Conservation (phyloP, 805 yeast species). For the Yarrowia divulgata region DNA sequence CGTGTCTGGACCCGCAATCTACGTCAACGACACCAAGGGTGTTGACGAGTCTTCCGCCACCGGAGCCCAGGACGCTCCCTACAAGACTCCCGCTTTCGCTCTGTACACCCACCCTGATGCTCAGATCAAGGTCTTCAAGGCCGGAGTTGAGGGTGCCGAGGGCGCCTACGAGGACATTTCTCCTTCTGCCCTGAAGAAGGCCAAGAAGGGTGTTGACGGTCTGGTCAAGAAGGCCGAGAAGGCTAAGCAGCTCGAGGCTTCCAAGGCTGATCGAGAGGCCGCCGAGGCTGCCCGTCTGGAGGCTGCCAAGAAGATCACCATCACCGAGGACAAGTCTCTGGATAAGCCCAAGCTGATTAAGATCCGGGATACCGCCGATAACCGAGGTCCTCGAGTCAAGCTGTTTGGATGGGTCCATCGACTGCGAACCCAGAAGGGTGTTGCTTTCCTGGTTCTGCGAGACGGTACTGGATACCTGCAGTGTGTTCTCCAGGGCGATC, state of each 20-base stretch:
- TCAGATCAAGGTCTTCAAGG: conserved; percentile 52
- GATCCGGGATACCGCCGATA: conserved; percentile 61
- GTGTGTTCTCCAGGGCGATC: conserved; percentile 85
- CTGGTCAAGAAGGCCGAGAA: conserved; percentile 81
- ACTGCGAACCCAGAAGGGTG: conserved; percentile 88
- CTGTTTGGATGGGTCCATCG: conserved; percentile 98
- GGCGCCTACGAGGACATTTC: conserved; percentile 76
- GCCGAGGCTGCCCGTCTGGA: conserved; percentile 77
- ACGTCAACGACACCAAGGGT: conserved; percentile 79
- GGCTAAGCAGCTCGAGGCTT: conserved; percentile 60
- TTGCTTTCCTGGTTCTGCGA: conserved; percentile 87
- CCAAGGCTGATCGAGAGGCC: conserved; percentile 63
- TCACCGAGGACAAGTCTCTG: conserved; percentile 75
- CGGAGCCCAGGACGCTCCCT: conserved; percentile 77
- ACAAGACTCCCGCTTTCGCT: conserved; percentile 85
- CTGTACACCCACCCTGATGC: conserved; percentile 52
- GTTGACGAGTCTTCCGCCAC: conserved; percentile 62
- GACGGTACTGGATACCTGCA: conserved; percentile 95
- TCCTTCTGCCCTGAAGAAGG: conserved; percentile 92
- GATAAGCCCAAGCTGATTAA: conserved; percentile 74
- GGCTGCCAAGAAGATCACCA: conserved; percentile 78
- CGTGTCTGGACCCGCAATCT: conserved; percentile 51
- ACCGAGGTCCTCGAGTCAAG: conserved; percentile 72
- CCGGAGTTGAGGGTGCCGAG: conserved; percentile 55
- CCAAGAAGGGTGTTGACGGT: conserved; percentile 94